Evolutionary conservation across 768 basidiomycete species (phyloP).

Genomic region (Fomitopsis pulvina): DNA sequence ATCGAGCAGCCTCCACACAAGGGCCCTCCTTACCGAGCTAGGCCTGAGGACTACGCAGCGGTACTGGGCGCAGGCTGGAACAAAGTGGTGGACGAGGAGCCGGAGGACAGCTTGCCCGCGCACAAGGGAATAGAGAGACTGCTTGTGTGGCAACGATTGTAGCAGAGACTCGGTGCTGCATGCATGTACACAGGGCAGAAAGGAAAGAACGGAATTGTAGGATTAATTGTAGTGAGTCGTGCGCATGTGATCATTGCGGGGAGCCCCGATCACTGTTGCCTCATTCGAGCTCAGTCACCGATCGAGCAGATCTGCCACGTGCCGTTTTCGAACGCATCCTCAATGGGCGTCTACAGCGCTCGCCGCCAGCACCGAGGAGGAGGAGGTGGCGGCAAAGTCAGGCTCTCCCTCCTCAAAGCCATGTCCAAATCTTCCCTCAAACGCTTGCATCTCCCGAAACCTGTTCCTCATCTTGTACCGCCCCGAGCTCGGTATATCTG

Average conservation of each 20-base stretch:
- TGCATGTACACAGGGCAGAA: too few species aligned
- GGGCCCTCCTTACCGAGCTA: slow-evolving; percentile 61
- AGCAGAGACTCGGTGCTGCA: too few species aligned
- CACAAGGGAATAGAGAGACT: slow-evolving; percentile 47
- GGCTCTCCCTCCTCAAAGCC: not conserved
- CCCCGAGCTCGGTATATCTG: slow-evolving; percentile 6
- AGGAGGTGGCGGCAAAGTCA: not conserved
- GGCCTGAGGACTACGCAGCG: slow-evolving; percentile 48
- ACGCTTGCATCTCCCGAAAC: not conserved
- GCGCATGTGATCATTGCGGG: too few species aligned
- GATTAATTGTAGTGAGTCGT: too few species aligned
- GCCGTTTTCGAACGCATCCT: not conserved
- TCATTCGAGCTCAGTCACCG: not conserved
- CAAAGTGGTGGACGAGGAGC: slow-evolving; percentile 47
- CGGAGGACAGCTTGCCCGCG: slow-evolving; percentile 29
- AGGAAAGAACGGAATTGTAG: too few species aligned
- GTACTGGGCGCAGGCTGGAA: slow-evolving; percentile 44
- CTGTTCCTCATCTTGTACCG: not conserved
- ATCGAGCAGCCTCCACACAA: slow-evolving; percentile 29
- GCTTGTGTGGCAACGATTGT: slow-evolving; percentile 42
- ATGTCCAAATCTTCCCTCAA: not conserved
- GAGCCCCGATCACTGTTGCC: too few species aligned
- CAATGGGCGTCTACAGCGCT: not conserved
- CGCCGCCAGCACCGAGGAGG: not conserved
- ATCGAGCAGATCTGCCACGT: not conserved